These are phyloP conservation scores for Cryptococcus hybrid DNA, from an alignment of 1,284 basidiomycete species.

Conservation along the genomic window DNA sequence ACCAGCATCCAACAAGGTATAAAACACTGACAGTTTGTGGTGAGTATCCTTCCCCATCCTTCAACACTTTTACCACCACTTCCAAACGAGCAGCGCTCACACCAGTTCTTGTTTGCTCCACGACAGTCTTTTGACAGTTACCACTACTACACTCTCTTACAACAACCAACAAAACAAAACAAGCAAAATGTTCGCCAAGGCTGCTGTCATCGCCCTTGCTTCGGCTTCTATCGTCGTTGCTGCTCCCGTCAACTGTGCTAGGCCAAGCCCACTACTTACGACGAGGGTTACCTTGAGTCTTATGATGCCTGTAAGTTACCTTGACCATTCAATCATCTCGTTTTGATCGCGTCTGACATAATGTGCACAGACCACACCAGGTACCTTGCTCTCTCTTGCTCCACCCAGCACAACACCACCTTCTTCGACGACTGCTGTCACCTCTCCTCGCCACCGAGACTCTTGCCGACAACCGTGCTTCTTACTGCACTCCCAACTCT, in stretches of 20 bases:
- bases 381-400: conserved; percentile 58
- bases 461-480: conserved; percentile 53
- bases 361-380: conserved; percentile 57
- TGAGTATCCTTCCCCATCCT: conserved; percentile 8
- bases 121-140: conserved; percentile 2
- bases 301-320: conserved; percentile 55
- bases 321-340: not conserved
- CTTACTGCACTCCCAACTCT: conserved; percentile 56
- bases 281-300: conserved; percentile 51
- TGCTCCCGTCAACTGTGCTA: conserved; percentile 53
- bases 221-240: conserved; percentile 52
- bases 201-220: conserved; percentile 54
- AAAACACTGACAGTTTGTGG: conserved; percentile 14
- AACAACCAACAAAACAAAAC: conserved; percentile 15
- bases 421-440: conserved; percentile 63
- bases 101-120: not conserved
- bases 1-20: conserved; percentile 4
- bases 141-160: conserved; percentile 10
- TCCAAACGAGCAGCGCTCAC: conserved; percentile 13
- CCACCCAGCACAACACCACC: conserved; percentile 60
- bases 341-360: conserved; percentile 4
- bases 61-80: not conserved
- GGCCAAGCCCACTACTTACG: conserved; percentile 40
- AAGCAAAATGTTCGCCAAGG: conserved; percentile 47
- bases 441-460: conserved; percentile 55